These are phyloP conservation scores for Wickerhamiella qilinensis DNA, from an alignment of 805 yeast genomes.

Conservation along the genomic window DNA sequence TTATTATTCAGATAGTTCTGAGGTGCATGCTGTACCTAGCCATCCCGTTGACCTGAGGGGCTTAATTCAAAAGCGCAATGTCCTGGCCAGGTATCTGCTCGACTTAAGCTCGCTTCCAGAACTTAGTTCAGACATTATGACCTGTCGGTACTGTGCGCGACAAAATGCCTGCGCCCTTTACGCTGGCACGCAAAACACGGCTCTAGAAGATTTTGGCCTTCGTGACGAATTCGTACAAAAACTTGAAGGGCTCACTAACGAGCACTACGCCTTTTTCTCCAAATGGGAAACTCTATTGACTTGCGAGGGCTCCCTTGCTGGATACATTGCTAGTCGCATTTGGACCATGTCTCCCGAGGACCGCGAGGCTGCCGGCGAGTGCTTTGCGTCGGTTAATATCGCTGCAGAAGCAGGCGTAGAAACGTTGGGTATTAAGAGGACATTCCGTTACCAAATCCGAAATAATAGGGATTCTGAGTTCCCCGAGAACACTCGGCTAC, in stretches of 20 bases:
- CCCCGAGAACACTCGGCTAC: slow-evolving; percentile 2
- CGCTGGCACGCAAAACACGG: slow-evolving; percentile 10
- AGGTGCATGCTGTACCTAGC: slow-evolving; percentile 39
- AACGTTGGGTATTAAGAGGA: background rate
- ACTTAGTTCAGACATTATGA: slow-evolving; percentile 29
- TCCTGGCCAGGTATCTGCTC: slow-evolving; percentile 41
- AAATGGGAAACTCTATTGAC: slow-evolving; percentile 63
- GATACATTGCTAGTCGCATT: slow-evolving; percentile 40
- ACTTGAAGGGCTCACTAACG: slow-evolving; percentile 34
- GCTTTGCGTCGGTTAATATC: slow-evolving; percentile 23
- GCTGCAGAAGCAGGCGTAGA: background rate
- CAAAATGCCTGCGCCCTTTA: slow-evolving; percentile 16
- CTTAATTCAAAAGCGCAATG: slow-evolving; percentile 57
- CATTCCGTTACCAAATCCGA: slow-evolving; percentile 1
- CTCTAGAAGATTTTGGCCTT: slow-evolving; percentile 1
- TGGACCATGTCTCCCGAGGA: slow-evolving; percentile 46
- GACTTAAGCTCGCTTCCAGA: slow-evolving; percentile 34
- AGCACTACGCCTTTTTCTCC: slow-evolving; percentile 39
- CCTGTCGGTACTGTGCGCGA: slow-evolving; percentile 17
- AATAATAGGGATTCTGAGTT: background rate
- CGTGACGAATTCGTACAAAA: slow-evolving; percentile 17
- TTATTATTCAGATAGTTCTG: slow-evolving; percentile 51
- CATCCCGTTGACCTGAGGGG: slow-evolving; percentile 43
- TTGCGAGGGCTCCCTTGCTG: slow-evolving; percentile 51
- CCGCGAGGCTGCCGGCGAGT: slow-evolving; percentile 50